phyloP scores from a whole-genome alignment of 2,329 filamentous ascomycete species.

The Alternaria brassicae region DNA sequence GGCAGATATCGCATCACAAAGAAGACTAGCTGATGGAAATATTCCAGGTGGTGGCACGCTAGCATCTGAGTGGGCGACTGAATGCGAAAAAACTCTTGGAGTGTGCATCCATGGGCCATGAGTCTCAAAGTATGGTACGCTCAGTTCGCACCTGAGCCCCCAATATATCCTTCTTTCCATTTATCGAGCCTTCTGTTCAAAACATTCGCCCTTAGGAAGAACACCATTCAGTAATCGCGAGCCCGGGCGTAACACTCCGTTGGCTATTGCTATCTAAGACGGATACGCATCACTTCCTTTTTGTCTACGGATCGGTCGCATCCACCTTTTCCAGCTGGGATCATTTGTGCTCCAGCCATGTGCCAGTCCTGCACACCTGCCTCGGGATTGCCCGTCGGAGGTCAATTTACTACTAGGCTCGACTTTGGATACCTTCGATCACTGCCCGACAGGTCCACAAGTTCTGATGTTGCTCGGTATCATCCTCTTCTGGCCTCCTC shows the following conservation, averaged over 20 bases:
- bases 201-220: background rate
- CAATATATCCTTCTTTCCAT: background rate
- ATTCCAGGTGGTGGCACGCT: background rate
- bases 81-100: background rate
- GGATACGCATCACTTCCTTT: background rate
- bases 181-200: background rate
- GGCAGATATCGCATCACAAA: conserved; percentile 32
- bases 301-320: background rate
- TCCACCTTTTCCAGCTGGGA: background rate
- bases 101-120: background rate
- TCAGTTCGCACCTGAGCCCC: background rate
- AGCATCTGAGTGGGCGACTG: background rate
- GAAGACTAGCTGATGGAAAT: conserved; percentile 16
- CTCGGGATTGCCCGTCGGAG: background rate
- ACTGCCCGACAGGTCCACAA: background rate
- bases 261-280: background rate
- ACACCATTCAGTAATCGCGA: background rate
- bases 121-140: background rate
- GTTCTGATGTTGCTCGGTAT: background rate
- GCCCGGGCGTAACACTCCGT: background rate
- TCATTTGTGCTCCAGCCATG: background rate
- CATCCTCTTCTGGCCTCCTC: background rate
- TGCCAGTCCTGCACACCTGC: background rate
- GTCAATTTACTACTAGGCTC: background rate
- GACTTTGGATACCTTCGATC: conserved; percentile 3